Evolutionary conservation across 768 basidiomycete species (phyloP), one percentile per base, ranked within the genome.

Genomic region (Fomitopsis pulvina): DNA sequence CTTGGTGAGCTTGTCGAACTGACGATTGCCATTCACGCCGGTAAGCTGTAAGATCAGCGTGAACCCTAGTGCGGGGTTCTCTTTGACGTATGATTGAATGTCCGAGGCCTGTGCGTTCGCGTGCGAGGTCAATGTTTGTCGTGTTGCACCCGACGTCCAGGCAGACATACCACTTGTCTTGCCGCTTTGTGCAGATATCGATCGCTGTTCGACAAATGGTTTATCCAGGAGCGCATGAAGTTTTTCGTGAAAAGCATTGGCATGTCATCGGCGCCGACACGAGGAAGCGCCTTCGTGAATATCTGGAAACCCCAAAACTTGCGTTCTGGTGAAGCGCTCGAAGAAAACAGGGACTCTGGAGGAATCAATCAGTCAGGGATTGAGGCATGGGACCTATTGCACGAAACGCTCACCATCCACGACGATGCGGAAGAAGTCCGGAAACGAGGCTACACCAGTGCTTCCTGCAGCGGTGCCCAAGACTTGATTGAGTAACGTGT

Each of bases 351-450:
- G 1, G 89, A 85, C 63, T 95, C 94, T 97, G 58, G n/a, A 29
- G n/a, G 40, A 20, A 27, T 24, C 24, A n/a, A 24, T 18, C 6
- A 37, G 8, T n/a, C 27, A 49, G 9, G 22, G 22, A 24, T 34
- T 11, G n/a, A n/a, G n/a, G n/a, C n/a, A n/a, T n/a, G n/a, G n/a
- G n/a, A n/a, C n/a, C n/a, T n/a, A n/a, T n/a, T n/a, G n/a, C n/a
- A n/a, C n/a, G n/a, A n/a, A n/a, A n/a, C n/a, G n/a, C n/a, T n/a
- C 59, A 92, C 93, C 92, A 64, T 99, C 95, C 14, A 98, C 92
- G 9, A 87, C 88, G 18, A 91, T 71, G 39, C 83, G 74, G 73
- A 90, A 99, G 68, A 98, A 96, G 52, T 96, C 94, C 47, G 83
- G 83, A 66, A 96, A 91, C 4, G 84, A 79, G 18, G 34, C 14